Base-by-base conservation (phyloP, 495 filamentous ascomycete species). In the Podospora pseudoanserina region DNA sequence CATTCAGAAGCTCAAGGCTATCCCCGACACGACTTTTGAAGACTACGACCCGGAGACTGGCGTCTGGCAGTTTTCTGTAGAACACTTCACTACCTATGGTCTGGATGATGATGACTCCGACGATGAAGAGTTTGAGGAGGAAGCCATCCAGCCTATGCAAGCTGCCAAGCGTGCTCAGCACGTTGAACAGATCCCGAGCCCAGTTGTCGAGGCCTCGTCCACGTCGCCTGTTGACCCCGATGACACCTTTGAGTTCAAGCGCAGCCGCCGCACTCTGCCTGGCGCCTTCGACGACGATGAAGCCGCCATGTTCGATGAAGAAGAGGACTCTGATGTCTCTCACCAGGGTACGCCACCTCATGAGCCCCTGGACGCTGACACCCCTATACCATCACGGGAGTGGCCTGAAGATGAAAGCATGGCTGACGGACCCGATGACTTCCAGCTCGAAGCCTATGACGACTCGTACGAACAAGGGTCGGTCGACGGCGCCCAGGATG, bases 51-150 rank as follows among this genome's bases (percentile, higher is more conserved):
- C 75, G 54, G 85, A 90, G 20, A 91, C 87, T 34, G 95, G 95
- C 64, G 86, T 90, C 27, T 99, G 95, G 95, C 85, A 86, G 6
- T 99, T 99, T 81, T 88, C 82, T 20, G 95, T 99, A 54, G 88
- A 92, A 68, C 95, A 99, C 78, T 99, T 93, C 78, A 97, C 93
- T 18, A 97, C 93, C 9, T 99, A 99, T 76, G 93, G 89, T n/a
- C 83, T 97, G 62, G 90, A 93, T 70, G 92, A 95, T 70, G 91
- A 94, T 57, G 91, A 92, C 28, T 90, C 92, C 44, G 91, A 93
- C 27, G 86, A 85, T 61, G 82, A 81, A 72, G 91, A 93, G 59
- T 90, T 90, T 39, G 90, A 92, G 59, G 91, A 92, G 49, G 86
- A 88, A 18, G 86, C 85, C 61, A 81, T 79, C 39, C 39, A 49